Conservation (phyloP, 139 green algal species). For the Closterium sp. region DNA sequence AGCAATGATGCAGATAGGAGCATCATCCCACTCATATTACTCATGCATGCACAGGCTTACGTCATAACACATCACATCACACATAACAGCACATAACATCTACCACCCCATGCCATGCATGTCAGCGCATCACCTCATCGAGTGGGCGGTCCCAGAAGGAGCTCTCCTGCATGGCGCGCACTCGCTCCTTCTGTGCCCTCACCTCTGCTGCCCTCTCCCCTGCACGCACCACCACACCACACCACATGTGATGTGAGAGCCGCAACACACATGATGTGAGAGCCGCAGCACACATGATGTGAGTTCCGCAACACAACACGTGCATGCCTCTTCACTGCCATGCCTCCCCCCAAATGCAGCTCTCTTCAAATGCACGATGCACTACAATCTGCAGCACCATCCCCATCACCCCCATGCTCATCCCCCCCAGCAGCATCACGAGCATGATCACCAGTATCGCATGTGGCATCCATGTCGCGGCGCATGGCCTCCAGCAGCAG, state of each 20-base stretch:
- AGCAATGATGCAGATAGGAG: background rate
- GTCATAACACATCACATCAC: too few species aligned
- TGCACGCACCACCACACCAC: background rate
- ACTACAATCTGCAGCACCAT: background rate
- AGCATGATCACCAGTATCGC: too few species aligned
- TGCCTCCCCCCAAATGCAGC: too few species aligned
- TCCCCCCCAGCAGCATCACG: too few species aligned
- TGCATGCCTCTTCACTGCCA: too few species aligned
- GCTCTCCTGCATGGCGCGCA: background rate
- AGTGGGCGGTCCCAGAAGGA: background rate
- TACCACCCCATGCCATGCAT: too few species aligned
- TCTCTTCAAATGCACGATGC: background rate
- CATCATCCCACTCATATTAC: too few species aligned
- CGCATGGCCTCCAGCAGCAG: background rate
- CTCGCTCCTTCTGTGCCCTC: background rate
- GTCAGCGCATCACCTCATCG: background rate
- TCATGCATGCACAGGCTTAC: background rate
- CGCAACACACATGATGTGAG: background rate
- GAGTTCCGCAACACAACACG: too few species aligned
- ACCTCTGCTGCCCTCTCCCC: background rate
- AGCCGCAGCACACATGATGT: background rate
- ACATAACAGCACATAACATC: too few species aligned
- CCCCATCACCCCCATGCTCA: too few species aligned
- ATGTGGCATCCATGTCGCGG: background rate
- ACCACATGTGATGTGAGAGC: background rate